phyloP scores from a whole-genome alignment of 225 moss, liverwort and hornwort species.

The Marchantia polymorpha region DNA sequence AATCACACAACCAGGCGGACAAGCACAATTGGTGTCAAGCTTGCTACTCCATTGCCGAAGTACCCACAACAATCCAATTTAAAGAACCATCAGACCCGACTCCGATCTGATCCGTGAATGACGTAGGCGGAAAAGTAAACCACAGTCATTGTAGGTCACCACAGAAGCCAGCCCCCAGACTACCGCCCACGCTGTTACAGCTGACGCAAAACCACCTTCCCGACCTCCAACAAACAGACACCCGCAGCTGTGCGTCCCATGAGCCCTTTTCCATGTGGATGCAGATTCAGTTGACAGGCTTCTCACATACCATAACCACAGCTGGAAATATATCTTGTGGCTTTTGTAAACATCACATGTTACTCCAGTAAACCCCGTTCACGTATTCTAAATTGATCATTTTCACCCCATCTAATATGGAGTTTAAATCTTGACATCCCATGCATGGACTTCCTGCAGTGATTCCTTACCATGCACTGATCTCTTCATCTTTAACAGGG shows the following conservation, averaged over 20 bases:
- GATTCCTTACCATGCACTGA: too few relatives aligned
- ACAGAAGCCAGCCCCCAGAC: background rate
- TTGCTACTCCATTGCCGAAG: background rate
- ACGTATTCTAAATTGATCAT: too few relatives aligned
- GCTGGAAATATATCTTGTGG: too few relatives aligned
- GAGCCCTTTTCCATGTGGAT: background rate
- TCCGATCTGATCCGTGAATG: background rate
- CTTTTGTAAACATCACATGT: too few relatives aligned
- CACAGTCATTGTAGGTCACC: background rate
- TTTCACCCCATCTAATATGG: too few relatives aligned
- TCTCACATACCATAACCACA: background rate
- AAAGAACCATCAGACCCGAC: background rate
- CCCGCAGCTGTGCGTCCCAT: background rate
- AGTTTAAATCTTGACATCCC: too few relatives aligned
- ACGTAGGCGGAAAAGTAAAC: too few relatives aligned
- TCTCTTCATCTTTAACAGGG: too few relatives aligned
- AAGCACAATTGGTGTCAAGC: background rate
- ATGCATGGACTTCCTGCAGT: too few relatives aligned
- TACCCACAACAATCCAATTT: background rate
- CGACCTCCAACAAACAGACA: background rate
- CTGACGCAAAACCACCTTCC: background rate
- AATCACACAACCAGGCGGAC: background rate
- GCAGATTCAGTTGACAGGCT: background rate
- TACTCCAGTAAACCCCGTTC: too few relatives aligned
- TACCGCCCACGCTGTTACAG: background rate